A percentile compares a stretch with the other conserved stretches of the same genome.
phyloP scores from a whole-genome alignment of 768 basidiomycete genomes.

The Boletus subparvulus region DNA sequence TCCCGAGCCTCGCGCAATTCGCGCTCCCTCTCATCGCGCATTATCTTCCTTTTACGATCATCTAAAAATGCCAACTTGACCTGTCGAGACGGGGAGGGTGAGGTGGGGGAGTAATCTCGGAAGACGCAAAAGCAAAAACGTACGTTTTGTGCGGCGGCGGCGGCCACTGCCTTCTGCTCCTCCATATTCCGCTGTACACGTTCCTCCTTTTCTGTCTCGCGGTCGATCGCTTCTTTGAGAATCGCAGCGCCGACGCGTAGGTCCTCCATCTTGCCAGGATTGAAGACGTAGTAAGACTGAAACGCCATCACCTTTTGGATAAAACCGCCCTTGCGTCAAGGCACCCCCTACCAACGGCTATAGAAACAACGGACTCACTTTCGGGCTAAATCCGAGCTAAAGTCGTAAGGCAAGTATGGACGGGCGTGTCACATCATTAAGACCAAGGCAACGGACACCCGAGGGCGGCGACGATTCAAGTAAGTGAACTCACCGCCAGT shows the following conservation, averaged over 20 bases:
- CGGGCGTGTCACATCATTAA: no score
- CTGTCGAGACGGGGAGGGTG: slow-evolving; percentile 34
- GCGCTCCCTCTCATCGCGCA: slow-evolving; percentile 60
- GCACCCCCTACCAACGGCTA: no score
- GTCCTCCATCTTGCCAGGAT: slow-evolving; percentile 49
- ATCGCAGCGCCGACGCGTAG: slow-evolving; percentile 65
- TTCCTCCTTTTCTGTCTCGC: slow-evolving; percentile 49
- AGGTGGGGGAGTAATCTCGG: not conserved
- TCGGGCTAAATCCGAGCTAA: slow-evolving; percentile 57
- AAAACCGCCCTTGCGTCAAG: not conserved
- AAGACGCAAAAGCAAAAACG: not conserved
- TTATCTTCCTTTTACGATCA: slow-evolving; percentile 60
- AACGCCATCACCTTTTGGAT: slow-evolving; percentile 58
- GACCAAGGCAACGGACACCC: no score
- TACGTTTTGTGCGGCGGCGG: slow-evolving; percentile 58
- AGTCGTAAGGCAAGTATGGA: not conserved
- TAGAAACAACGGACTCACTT: slow-evolving; percentile 41
- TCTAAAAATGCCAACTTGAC: slow-evolving; percentile 80
- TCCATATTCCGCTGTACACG: slow-evolving; percentile 47
- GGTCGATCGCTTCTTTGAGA: slow-evolving; percentile 58
- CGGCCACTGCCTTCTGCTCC: slow-evolving; percentile 58
- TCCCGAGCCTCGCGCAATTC: slow-evolving; percentile 45
- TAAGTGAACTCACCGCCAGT: slow-evolving; percentile 44
- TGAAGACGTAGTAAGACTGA: slow-evolving; percentile 72
- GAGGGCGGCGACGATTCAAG: not conserved